Evolutionary conservation across 2,329 filamentous ascomycete species (phyloP).

Genomic region (Penicillium griseofulvum): DNA sequence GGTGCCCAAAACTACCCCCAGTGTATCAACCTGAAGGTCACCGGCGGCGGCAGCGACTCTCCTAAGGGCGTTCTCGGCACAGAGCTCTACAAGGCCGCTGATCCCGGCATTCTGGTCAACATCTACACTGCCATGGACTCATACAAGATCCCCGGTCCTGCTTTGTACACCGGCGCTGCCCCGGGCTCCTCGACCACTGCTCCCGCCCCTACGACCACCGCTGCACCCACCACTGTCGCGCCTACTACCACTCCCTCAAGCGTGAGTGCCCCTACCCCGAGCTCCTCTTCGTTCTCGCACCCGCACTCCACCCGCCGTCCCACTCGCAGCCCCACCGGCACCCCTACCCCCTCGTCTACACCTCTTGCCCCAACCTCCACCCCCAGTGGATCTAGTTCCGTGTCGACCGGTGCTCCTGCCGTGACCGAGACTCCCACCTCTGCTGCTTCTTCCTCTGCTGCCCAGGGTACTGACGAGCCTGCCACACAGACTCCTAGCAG

Average conservation of each 20-base stretch:
- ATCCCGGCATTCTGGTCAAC: conserved; percentile 60
- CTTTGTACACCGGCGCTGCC: conserved; percentile 30
- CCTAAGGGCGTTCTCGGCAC: conserved; percentile 53
- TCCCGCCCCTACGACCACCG: conserved; percentile 7
- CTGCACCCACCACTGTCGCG: conserved; percentile 12
- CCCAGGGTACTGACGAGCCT: conserved; percentile 22
- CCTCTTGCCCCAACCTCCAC: conserved; percentile 8
- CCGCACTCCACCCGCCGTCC: conserved; percentile 10
- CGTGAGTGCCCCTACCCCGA: conserved; percentile 19
- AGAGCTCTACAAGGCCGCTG: conserved; percentile 56
- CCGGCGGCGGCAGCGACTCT: conserved; percentile 51
- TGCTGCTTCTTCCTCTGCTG: conserved; percentile 18
- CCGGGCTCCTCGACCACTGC: conserved; percentile 21
- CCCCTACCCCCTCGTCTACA: neutral
- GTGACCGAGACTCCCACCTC: conserved; percentile 13
- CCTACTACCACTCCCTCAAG: conserved; percentile 10
- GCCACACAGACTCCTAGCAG: conserved; percentile 24
- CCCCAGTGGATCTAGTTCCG: conserved; percentile 4
- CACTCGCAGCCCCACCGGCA: conserved; percentile 10
- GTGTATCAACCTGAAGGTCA: conserved; percentile 61
- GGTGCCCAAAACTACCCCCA: conserved; percentile 57
- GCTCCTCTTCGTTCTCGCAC: conserved; percentile 14
- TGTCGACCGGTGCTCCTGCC: conserved; percentile 4
- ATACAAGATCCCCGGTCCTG: conserved; percentile 55
- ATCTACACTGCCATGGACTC: conserved; percentile 52